Conservation (phyloP, 2,329 filamentous ascomycete species). For the Leptographium lundbergii region DNA sequence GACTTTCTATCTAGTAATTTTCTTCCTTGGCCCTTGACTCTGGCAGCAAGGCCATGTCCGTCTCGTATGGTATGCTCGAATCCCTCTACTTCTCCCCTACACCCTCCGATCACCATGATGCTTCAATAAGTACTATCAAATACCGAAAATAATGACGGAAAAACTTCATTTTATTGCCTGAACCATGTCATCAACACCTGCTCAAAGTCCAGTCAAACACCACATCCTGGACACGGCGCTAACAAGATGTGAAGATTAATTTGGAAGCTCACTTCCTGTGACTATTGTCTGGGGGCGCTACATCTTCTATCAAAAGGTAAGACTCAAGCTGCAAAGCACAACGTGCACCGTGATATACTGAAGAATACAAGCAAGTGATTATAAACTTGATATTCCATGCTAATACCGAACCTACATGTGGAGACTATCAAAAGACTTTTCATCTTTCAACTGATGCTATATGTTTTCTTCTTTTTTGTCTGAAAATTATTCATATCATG, state of each 20-base stretch:
- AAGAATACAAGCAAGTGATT: slow-evolving; percentile 41
- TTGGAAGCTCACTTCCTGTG: neutral
- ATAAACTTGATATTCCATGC: slow-evolving; percentile 56
- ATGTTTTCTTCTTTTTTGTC: slow-evolving; percentile 14
- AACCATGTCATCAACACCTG: neutral
- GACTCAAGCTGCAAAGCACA: neutral
- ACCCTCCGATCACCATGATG: slow-evolving; percentile 22
- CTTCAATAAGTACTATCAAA: slow-evolving; percentile 31
- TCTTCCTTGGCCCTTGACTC: neutral
- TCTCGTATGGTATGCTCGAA: neutral
- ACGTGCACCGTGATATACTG: neutral
- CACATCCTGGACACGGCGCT: neutral
- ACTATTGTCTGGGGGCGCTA: neutral
- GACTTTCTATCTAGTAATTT: neutral
- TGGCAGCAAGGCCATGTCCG: neutral
- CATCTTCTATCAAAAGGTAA: slow-evolving; percentile 6
- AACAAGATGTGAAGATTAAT: neutral
- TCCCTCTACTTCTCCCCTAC: neutral
- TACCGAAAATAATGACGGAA: slow-evolving; percentile 23
- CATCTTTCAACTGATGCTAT: slow-evolving; percentile 68
- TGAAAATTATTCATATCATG: neutral
- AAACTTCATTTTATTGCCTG: slow-evolving; percentile 1
- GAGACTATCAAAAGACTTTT: slow-evolving; percentile 59
- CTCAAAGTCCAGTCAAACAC: neutral
- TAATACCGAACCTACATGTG: slow-evolving; percentile 61